A percentile compares a stretch with the other conserved stretches of the same genome.
phyloP scores from a whole-genome alignment of 2,329 filamentous ascomycete genomes.

The Aphanocladium album region DNA sequence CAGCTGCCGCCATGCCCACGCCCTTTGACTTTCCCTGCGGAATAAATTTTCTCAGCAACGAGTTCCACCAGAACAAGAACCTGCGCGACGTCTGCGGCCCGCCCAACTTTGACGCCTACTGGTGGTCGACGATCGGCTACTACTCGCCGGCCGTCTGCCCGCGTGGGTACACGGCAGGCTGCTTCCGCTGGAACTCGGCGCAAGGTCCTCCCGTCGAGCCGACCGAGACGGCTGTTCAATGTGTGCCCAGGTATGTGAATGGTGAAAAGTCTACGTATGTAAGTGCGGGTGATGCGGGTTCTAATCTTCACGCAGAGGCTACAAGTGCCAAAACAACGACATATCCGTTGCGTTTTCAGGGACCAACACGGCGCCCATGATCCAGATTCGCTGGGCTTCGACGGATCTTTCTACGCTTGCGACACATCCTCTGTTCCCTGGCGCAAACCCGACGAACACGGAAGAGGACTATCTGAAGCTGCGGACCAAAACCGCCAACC shows the following conservation, averaged over 20 bases:
- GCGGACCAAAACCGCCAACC: background rate
- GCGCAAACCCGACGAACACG: slow-evolving; percentile 10
- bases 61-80: slow-evolving; percentile 6
- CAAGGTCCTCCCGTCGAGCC: slow-evolving; percentile 12
- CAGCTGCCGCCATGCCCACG: slow-evolving; percentile 11
- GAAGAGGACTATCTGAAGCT: slow-evolving; percentile 1
- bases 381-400: slow-evolving; percentile 13
- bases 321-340: slow-evolving; percentile 3
- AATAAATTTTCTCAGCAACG: slow-evolving; percentile 6
- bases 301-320: slow-evolving; percentile 9
- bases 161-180: slow-evolving; percentile 10
- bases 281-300: too few species aligned
- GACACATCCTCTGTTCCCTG: slow-evolving; percentile 10
- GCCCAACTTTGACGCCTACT: slow-evolving; percentile 8
- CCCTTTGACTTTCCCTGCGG: slow-evolving; percentile 13
- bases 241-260: slow-evolving; percentile 11
- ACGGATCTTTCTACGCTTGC: slow-evolving; percentile 6
- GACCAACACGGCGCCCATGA: slow-evolving; percentile 11
- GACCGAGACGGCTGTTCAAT: slow-evolving; percentile 13
- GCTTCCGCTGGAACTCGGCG: slow-evolving; percentile 8
- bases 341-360: slow-evolving; percentile 9
- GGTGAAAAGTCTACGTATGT: too few species aligned
- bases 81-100: slow-evolving; percentile 10
- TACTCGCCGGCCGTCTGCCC: slow-evolving; percentile 11
- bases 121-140: slow-evolving; percentile 13